These are phyloP conservation scores for Eimeria acervulina DNA, from an alignment of 169 alveolate genomes.

Conservation along the genomic window DNA sequence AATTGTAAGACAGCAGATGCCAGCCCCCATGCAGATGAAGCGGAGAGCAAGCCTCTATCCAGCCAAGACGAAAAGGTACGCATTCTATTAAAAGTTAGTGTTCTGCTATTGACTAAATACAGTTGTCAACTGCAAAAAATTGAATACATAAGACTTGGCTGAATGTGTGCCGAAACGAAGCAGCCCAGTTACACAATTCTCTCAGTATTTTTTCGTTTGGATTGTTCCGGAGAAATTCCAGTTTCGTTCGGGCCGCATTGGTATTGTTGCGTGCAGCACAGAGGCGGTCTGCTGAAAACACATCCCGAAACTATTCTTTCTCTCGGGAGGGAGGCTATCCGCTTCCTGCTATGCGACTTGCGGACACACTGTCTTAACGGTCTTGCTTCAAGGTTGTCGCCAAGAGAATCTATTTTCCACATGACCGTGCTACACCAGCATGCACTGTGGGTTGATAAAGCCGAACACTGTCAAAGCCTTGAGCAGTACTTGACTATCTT, in stretches of 20 bases:
- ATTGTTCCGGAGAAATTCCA: neutral
- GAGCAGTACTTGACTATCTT: constrained; percentile 63
- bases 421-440: constrained; percentile 65
- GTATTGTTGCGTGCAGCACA: constrained; percentile 15
- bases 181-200: neutral
- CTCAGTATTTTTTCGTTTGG: neutral
- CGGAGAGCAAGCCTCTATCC: neutral
- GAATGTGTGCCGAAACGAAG: neutral
- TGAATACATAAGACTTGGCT: neutral
- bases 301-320: constrained; percentile 50
- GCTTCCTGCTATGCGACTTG: constrained; percentile 73
- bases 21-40: neutral
- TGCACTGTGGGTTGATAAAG: constrained; percentile 67
- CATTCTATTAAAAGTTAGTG: neutral
- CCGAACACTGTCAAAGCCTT: constrained; percentile 75
- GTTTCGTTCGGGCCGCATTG: neutral
- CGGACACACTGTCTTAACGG: constrained; percentile 58
- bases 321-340: constrained; percentile 74
- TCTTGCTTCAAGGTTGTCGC: constrained; percentile 66
- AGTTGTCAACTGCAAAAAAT: neutral
- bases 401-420: constrained; percentile 46
- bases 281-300: neutral
- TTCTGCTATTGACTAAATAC: neutral
- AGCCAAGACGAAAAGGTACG: neutral
- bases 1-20: neutral